Evolutionary conservation across 1,139 yeast species (phyloP).

Genomic region (Yamadazyma siamensis): DNA sequence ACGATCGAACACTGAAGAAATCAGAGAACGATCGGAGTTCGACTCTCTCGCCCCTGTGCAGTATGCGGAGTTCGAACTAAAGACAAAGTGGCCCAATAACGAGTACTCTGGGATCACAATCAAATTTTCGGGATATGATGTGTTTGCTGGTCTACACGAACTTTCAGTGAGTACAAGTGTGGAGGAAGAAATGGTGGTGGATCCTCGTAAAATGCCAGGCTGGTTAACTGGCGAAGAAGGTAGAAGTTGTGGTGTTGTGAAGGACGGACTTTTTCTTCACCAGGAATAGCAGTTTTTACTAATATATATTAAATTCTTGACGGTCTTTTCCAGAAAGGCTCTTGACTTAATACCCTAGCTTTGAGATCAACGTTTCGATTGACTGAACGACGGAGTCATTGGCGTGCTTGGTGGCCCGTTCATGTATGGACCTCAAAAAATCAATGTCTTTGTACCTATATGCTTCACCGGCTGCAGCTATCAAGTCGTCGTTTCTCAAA

Average conservation of each 20-base stretch:
- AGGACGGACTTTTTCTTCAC: slow-evolving; percentile 33
- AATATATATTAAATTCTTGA: slow-evolving; percentile 4
- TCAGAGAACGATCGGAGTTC: slow-evolving; percentile 23
- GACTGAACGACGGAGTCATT: slow-evolving; percentile 19
- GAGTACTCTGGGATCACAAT: slow-evolving; percentile 36
- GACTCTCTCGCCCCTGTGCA: slow-evolving; percentile 56
- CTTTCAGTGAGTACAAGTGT: slow-evolving; percentile 43
- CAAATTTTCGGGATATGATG: slow-evolving; percentile 65
- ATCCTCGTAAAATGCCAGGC: slow-evolving; percentile 58
- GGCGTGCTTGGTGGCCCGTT: slow-evolving; percentile 17
- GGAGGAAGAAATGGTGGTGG: slow-evolving; percentile 37
- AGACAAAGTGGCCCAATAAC: slow-evolving; percentile 17
- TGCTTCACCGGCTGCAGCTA: slow-evolving; percentile 62
- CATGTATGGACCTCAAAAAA: slow-evolving; percentile 32
- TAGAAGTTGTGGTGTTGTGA: slow-evolving; percentile 42
- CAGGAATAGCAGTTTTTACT: neutral
- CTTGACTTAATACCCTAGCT: slow-evolving; percentile 23
- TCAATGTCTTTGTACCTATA: slow-evolving; percentile 50
- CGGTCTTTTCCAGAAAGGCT: no score
- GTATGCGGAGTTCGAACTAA: slow-evolving; percentile 41
- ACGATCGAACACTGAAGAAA: slow-evolving; percentile 12
- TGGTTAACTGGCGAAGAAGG: slow-evolving; percentile 85
- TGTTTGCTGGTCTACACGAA: slow-evolving; percentile 78
- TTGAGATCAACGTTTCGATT: slow-evolving; percentile 25
- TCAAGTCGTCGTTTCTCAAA: slow-evolving; percentile 50